A percentile compares a stretch with the other conserved stretches of the same genome.
Conservation (phyloP, 179 eudicot species). For the Beta macrorhiza region DNA sequence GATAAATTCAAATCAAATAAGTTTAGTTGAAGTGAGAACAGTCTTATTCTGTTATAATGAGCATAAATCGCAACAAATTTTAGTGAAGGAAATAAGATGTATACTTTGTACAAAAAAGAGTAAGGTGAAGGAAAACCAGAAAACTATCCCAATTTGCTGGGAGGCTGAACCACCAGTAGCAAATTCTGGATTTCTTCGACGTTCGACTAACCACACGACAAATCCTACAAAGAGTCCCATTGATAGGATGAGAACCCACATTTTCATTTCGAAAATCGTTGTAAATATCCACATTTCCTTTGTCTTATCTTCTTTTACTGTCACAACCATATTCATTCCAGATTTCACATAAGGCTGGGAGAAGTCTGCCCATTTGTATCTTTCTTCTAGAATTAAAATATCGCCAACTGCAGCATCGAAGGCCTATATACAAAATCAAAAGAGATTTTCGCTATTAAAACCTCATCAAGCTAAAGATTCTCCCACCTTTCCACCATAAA, state of each 20-base stretch:
- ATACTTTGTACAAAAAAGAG: slow-evolving; percentile 41
- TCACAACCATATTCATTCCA: slow-evolving; percentile 39
- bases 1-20: too few species aligned
- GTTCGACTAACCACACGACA: slow-evolving; percentile 44
- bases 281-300: slow-evolving; percentile 38
- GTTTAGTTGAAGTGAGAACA: too few species aligned
- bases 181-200: slow-evolving; percentile 33
- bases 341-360: slow-evolving; percentile 46
- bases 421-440: slow-evolving; percentile 1
- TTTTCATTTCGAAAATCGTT: slow-evolving; percentile 30
- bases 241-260: slow-evolving; percentile 38
- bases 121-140: slow-evolving; percentile 44
- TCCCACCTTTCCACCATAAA: background rate
- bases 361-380: slow-evolving; percentile 41
- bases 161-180: slow-evolving; percentile 15
- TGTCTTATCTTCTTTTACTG: slow-evolving; percentile 22
- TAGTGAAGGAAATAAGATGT: background rate
- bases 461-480: background rate
- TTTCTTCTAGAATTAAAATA: slow-evolving; percentile 31
- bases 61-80: background rate
- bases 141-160: slow-evolving; percentile 27
- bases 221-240: slow-evolving; percentile 30
- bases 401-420: slow-evolving; percentile 45
- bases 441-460: background rate
- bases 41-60: background rate